phyloP scores from a whole-genome alignment of 176 grass and related monocot genomes.

The Musa troglodytarum region DNA sequence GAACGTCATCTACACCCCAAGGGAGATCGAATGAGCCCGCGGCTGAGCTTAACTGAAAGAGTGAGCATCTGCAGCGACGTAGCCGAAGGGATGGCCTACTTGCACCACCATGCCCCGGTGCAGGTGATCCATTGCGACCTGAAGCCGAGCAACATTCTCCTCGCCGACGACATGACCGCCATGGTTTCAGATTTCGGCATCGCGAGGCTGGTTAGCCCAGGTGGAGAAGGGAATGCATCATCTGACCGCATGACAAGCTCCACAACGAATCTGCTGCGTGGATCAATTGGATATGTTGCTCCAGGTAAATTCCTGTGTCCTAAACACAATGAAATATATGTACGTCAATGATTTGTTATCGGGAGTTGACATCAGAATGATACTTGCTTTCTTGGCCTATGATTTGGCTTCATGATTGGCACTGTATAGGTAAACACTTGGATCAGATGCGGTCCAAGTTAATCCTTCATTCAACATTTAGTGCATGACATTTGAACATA shows the following conservation, averaged over 20 bases:
- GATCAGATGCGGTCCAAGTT: too few relatives aligned
- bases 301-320: constrained; percentile 5
- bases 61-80: constrained; percentile 15
- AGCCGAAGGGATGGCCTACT: constrained; percentile 18
- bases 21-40: neutral
- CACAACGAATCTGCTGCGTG: neutral
- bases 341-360: neutral
- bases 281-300: constrained; percentile 19
- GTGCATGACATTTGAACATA: too few relatives aligned
- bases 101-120: constrained; percentile 15
- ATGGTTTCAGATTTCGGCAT: constrained; percentile 35
- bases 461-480: too few relatives aligned
- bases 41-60: constrained; percentile 3
- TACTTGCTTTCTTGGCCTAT: neutral
- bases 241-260: neutral
- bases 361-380: neutral
- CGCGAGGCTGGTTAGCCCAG: constrained; percentile 32
- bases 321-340: neutral
- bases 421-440: too few relatives aligned
- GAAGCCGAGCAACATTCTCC: constrained; percentile 17
- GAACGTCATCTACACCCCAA: neutral
- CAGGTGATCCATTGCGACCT: constrained; percentile 15
- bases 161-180: constrained; percentile 8
- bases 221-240: constrained; percentile 5
- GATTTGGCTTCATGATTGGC: too few relatives aligned